Evolutionary conservation across 176 grass and related monocot species (phyloP).

Genomic region (Avena atlantica): DNA sequence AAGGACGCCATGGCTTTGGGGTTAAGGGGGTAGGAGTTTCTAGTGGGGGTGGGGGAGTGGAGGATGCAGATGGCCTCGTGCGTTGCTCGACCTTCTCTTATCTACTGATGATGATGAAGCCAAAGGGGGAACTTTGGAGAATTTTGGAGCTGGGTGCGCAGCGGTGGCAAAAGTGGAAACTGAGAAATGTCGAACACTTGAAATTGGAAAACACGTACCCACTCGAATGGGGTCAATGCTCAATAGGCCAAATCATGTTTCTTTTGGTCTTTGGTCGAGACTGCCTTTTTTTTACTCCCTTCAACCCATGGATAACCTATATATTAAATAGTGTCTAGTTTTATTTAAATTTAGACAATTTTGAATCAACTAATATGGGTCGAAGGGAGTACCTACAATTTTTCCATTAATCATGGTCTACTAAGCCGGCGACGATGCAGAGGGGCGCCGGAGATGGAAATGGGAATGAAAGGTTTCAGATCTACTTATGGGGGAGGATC

Average conservation of each 20-base stretch:
- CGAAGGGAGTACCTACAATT: background rate
- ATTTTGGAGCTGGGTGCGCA: background rate
- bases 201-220: background rate
- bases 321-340: too few relatives aligned
- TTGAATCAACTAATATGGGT: too few relatives aligned
- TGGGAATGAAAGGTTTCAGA: background rate
- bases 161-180: constrained; percentile 11
- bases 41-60: constrained; percentile 4
- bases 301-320: too few relatives aligned
- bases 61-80: constrained; percentile 24
- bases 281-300: background rate
- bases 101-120: background rate
- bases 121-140: background rate
- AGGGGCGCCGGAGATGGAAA: background rate
- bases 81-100: constrained; percentile 26
- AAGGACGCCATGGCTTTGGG: constrained; percentile 50
- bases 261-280: background rate
- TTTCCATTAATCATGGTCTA: background rate
- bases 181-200: background rate
- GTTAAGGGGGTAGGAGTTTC: background rate
- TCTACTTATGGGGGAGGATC: background rate
- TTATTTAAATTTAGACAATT: too few relatives aligned
- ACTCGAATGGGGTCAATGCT: background rate
- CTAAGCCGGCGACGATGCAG: background rate
- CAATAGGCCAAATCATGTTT: background rate